Percentiles rank a stretch among this genome's conserved stretches.
phyloP scores from a whole-genome alignment of 257 asterid genomes.

The Osmanthus fragrans region DNA sequence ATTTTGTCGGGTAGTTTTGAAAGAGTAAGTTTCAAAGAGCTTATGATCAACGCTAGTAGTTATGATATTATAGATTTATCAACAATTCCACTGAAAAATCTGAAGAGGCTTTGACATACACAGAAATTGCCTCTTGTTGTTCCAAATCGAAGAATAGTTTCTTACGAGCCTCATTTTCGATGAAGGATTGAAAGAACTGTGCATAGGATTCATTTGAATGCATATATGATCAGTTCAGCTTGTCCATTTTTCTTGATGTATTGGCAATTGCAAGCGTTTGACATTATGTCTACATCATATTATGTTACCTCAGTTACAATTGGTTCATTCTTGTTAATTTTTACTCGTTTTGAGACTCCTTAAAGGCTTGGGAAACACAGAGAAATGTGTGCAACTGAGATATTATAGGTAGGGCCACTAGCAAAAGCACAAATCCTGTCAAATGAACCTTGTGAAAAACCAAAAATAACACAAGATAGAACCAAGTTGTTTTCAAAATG shows the following conservation, averaged over 20 bases:
- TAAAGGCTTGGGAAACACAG: too few relatives aligned
- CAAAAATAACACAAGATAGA: too few relatives aligned
- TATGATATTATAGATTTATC: conserved; percentile 57
- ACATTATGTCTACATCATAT: not conserved
- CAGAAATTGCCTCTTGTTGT: conserved; percentile 60
- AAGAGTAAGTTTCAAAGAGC: conserved; percentile 65
- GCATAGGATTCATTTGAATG: conserved; percentile 22
- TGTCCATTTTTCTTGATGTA: not conserved
- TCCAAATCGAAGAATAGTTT: conserved; percentile 48
- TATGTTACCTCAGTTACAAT: not conserved
- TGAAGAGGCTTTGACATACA: conserved; percentile 62
- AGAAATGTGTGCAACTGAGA: too few relatives aligned
- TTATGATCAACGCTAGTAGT: conserved; percentile 70
- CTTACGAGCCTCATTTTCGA: conserved; percentile 48
- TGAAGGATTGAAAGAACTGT: conserved; percentile 27
- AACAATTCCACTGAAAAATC: conserved; percentile 54
- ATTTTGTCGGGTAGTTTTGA: conserved; percentile 72
- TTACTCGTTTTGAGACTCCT: too few relatives aligned
- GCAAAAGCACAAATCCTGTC: too few relatives aligned
- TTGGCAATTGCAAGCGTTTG: not conserved
- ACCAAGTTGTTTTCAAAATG: too few relatives aligned
- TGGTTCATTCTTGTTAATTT: not conserved
- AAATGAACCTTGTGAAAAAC: too few relatives aligned
- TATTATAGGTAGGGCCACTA: too few relatives aligned
- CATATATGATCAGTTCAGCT: conserved; percentile 23